Percentiles rank a stretch among this genome's conserved stretches.
These are phyloP conservation scores for Colletotrichum godetiae DNA, from an alignment of 2,329 filamentous ascomycete species.

Conservation along the genomic window DNA sequence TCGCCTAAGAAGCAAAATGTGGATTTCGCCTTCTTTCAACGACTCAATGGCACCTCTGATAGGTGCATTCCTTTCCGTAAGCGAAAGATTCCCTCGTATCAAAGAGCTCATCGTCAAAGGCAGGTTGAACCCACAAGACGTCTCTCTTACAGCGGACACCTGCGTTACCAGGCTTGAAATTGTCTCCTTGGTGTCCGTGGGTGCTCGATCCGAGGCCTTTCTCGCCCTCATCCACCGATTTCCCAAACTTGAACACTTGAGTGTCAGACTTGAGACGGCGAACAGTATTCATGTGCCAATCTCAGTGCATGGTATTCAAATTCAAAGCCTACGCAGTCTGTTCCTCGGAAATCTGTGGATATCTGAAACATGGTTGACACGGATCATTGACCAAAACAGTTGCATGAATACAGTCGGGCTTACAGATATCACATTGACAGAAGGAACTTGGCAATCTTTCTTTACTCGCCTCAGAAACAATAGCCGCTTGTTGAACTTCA, in stretches of 20 bases:
- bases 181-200: neutral
- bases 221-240: neutral
- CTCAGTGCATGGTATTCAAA: neutral
- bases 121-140: neutral
- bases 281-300: neutral
- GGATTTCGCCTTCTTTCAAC: constrained; percentile 8
- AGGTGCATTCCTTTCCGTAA: neutral
- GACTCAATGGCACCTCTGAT: constrained; percentile 1
- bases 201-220: neutral
- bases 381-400: neutral
- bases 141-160: neutral
- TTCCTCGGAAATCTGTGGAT: neutral
- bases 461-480: neutral
- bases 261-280: neutral
- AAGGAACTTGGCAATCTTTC: neutral
- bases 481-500: neutral
- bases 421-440: neutral
- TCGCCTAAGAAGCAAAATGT: neutral
- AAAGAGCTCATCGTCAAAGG: neutral
- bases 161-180: neutral
- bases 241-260: neutral
- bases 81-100: neutral
- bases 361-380: neutral
- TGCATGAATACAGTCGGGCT: neutral
- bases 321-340: neutral